Evolutionary conservation across 169 alveolate species (phyloP), one percentile per base, ranked within the genome.

Genomic region (Plasmodium sp.): DNA sequence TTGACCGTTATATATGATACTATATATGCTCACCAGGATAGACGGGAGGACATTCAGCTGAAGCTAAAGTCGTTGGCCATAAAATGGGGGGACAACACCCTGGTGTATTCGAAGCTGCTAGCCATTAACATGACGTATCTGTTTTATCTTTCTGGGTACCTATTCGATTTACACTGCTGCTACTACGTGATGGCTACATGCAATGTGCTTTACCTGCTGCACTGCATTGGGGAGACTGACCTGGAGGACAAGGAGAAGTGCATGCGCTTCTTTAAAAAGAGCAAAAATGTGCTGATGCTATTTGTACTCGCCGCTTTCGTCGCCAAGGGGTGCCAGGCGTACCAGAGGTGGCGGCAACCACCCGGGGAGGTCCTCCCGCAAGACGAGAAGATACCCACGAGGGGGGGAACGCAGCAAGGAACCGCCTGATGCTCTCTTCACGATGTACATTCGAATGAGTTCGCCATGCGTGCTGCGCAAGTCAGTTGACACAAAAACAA

Each of bases 1-100:
- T 98, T 99, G 99, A 98, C 99, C 2, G 67, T 99, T 4, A 96
- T 98, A 39, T 99, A 98, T 74, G 99, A 98, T 93, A 98, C 99
- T 3, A 97, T 99, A 41, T 99, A 99, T 96, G 99, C 99, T 1
- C 99, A 97, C 95, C 98, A 98, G 92, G 99, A 98, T 95, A 97
- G 96, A 83, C 39, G 94, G 39, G 97, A 94, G 79, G 99, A 99
- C 93, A 93, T 93, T 51, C 84, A 83, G 81, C 92, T 98, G 18
- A 99, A 99, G 2, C 83, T 98, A 33, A 97, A 97, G 27, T 97
- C 99, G 18, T 88, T 99, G 48, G 99, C 99, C n/a, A 96, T 98
- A n/a, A 86, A 96, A 36, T 98, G 99, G 98, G 94, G 93, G 39
- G 80, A 95, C 92, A 84, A 75, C 80, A 92, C 92, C 1, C 74